These are phyloP conservation scores for Trichoderma orchidacearum DNA, from an alignment of 495 filamentous ascomycete genomes.

Conservation along the genomic window DNA sequence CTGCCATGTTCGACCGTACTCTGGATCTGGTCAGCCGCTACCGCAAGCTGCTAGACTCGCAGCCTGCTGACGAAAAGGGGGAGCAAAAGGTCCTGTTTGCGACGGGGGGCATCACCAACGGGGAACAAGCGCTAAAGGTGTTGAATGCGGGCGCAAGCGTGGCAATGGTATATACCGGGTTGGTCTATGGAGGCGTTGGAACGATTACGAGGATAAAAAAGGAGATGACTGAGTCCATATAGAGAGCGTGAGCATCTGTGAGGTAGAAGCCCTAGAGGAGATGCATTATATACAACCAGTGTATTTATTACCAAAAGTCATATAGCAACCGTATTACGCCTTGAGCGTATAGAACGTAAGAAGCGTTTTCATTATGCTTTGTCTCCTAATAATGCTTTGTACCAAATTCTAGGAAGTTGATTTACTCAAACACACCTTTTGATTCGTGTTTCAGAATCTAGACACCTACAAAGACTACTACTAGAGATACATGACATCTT, in stretches of 20 bases:
- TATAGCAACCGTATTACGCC: background rate
- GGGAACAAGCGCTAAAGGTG: slow-evolving; percentile 62
- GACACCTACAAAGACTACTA: too few species aligned
- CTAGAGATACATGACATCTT: too few species aligned
- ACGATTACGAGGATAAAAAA: slow-evolving; percentile 76
- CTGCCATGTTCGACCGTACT: slow-evolving; percentile 69
- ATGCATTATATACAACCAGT: slow-evolving; percentile 1
- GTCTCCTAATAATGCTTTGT: background rate
- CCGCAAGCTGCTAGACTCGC: slow-evolving; percentile 53
- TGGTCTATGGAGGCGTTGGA: slow-evolving; percentile 77
- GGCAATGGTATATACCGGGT: slow-evolving; percentile 68
- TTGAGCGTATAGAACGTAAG: background rate
- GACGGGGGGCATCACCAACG: slow-evolving; percentile 78
- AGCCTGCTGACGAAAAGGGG: slow-evolving; percentile 14
- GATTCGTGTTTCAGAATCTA: too few species aligned
- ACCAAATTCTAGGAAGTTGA: background rate
- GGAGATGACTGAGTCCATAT: slow-evolving; percentile 52
- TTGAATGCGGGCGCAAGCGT: slow-evolving; percentile 77
- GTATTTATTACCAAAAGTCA: slow-evolving; percentile 2
- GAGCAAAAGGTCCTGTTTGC: slow-evolving; percentile 78
- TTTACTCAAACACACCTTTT: too few species aligned
- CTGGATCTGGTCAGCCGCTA: slow-evolving; percentile 65
- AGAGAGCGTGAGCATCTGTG: background rate
- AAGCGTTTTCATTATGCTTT: too few species aligned
- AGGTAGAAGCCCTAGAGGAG: background rate